phyloP scores from a whole-genome alignment of 192 early-diverging fungal species.

The Coemansia sp. region DNA sequence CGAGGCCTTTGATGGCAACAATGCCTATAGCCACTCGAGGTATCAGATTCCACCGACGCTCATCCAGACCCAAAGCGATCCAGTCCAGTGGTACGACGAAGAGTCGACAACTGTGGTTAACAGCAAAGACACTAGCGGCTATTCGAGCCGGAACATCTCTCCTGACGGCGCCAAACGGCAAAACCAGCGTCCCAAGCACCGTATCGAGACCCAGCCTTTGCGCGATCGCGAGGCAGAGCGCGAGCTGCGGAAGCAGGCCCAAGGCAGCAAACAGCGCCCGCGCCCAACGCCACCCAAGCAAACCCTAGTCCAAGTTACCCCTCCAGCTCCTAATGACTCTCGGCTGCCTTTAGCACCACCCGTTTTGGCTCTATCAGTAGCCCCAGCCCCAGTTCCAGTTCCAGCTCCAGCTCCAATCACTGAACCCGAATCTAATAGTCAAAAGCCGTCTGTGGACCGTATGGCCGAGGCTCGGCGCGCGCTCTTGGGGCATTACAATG shows the following conservation, averaged over 20 bases:
- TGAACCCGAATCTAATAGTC: neutral
- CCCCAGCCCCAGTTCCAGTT: neutral
- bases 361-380: too few relatives aligned
- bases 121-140: conserved; percentile 27
- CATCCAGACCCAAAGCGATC: neutral
- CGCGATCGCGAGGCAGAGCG: conserved; percentile 54
- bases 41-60: conserved; percentile 25
- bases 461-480: conserved; percentile 46
- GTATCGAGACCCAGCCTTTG: conserved; percentile 46
- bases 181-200: conserved; percentile 26
- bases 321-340: neutral
- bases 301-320: neutral
- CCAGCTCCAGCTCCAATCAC: neutral
- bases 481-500: conserved; percentile 42
- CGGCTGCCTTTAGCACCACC: neutral
- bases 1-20: conserved; percentile 40
- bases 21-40: conserved; percentile 17
- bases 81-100: conserved; percentile 13
- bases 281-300: neutral
- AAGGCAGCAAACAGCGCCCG: neutral
- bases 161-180: conserved; percentile 26
- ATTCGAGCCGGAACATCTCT: conserved; percentile 33
- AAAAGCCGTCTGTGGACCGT: conserved; percentile 15
- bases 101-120: conserved; percentile 2
- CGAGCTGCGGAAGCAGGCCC: conserved; percentile 20